Base-by-base conservation (phyloP, 2,329 filamentous ascomycete species). In the Fusarium sp. region DNA sequence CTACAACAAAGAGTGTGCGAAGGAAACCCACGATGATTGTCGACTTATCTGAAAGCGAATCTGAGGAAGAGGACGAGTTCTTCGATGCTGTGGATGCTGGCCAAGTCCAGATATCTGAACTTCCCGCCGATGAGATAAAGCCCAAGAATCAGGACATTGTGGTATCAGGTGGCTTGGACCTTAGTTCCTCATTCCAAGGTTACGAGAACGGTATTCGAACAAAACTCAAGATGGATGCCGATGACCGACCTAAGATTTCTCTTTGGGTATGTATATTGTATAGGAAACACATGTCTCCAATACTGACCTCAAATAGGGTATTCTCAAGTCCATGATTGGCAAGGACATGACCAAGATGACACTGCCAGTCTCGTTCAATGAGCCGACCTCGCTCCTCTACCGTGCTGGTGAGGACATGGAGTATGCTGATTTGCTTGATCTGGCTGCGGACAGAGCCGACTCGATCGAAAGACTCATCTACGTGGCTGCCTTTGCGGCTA, bases 321-420 rank as follows among this genome's bases (percentile, higher is more conserved):
- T 99, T 72, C 83, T 99, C 67, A 99, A 98, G 82, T 98, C 95
- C 22, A 98, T 99, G 96, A 97, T 99, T 79, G 96, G 96, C 67
- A 98, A 99, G 78, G 96, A 99, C 76, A 98, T 99, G 96, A 98
- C 96, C 37, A 98, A 96, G 83, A 99, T 99, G 95, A 98, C 96
- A 1, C 83, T 99, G 20, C 96, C 96, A 0, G 96, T 99, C 3
- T 97, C 96, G 1, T 98, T 99, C 83, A 99, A 99, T 80, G 96
- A 99, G 79, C 96, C 96, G 1, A 99, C 96, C 0, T 98, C 96
- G 7, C 83, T 99, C 14, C 86, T 99, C 10, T 96, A 98, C 79
- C 92, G 96, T 76, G 95, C 96, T 43, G 93, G 93, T 7, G 96
- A 99, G 81, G 96, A 99, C 75, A 95, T 99, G 92, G 96, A 99